Conservation (phyloP, 2,329 filamentous ascomycete genomes). For the Escovopsis sp. region DNA sequence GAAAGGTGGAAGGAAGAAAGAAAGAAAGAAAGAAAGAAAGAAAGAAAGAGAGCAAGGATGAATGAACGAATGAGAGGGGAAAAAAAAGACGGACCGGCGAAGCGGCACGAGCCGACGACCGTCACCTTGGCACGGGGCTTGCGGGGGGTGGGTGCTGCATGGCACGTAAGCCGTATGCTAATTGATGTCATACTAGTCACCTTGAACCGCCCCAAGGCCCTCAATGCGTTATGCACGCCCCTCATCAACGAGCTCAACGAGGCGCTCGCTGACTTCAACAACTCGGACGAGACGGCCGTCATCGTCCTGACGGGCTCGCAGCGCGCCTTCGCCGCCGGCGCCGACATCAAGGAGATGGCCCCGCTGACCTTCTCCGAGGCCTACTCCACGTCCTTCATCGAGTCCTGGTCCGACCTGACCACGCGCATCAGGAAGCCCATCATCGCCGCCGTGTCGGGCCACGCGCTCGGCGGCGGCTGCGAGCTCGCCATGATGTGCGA, state of each 20-base stretch:
- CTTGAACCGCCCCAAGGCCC: constrained; percentile 83
- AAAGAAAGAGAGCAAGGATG: too few relatives aligned
- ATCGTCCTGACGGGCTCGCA: constrained; percentile 81
- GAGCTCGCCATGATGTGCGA: constrained; percentile 98
- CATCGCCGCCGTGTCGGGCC: constrained; percentile 85
- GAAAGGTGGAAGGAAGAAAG: too few relatives aligned
- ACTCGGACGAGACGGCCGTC: constrained; percentile 52
- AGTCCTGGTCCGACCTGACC: constrained; percentile 79
- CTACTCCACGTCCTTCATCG: constrained; percentile 85
- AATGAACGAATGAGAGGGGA: constrained; percentile 1
- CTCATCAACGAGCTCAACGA: constrained; percentile 82
- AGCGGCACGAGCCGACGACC: too few relatives aligned
- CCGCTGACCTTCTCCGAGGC: constrained; percentile 77
- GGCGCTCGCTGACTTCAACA: constrained; percentile 57
- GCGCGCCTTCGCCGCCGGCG: constrained; percentile 86
- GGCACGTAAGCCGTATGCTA: neutral
- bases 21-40: too few relatives aligned
- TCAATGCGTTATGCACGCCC: constrained; percentile 85
- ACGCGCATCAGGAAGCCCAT: constrained; percentile 83
- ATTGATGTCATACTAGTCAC: constrained; percentile 47
- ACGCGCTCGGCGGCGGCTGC: constrained; percentile 88
- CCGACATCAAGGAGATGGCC: constrained; percentile 99
- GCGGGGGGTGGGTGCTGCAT: too few relatives aligned
- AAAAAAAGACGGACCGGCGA: neutral
- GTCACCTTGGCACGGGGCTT: too few relatives aligned